phyloP scores from a whole-genome alignment of 2,329 filamentous ascomycete species.

The Chaetomium globosum region DNA sequence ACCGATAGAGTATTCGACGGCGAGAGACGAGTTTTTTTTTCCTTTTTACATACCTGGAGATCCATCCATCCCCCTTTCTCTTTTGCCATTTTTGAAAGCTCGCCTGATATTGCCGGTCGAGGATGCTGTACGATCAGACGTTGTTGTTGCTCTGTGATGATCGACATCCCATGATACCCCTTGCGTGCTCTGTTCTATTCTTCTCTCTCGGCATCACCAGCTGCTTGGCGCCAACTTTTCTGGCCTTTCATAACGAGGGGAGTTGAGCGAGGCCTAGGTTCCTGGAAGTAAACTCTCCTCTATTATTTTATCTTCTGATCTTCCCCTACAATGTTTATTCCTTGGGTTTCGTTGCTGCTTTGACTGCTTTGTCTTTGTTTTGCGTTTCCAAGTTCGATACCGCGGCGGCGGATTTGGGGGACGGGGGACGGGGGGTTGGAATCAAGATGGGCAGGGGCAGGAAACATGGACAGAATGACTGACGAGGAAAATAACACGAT shows the following conservation, averaged over 20 bases:
- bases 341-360: neutral
- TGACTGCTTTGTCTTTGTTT: conserved; percentile 1
- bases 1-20: conserved; percentile 10
- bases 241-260: neutral
- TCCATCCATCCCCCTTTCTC: neutral
- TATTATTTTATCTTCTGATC: neutral
- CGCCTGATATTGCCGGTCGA: conserved; percentile 14
- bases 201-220: conserved; percentile 8
- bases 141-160: conserved; percentile 30
- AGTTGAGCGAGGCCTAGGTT: neutral
- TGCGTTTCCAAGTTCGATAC: neutral
- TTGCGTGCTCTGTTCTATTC: conserved; percentile 16
- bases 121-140: conserved; percentile 33
- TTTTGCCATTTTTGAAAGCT: neutral
- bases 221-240: neutral
- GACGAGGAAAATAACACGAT: neutral
- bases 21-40: neutral
- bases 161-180: conserved; percentile 35
- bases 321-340: neutral
- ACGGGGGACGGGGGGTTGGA: no score
- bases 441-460: neutral
- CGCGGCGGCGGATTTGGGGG: neutral
- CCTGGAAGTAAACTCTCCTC: neutral
- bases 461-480: neutral
- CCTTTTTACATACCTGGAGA: conserved; percentile 14